Evolutionary conservation across 768 basidiomycete species (phyloP).

Genomic region (Cystofilobasidium bisporidii): DNA sequence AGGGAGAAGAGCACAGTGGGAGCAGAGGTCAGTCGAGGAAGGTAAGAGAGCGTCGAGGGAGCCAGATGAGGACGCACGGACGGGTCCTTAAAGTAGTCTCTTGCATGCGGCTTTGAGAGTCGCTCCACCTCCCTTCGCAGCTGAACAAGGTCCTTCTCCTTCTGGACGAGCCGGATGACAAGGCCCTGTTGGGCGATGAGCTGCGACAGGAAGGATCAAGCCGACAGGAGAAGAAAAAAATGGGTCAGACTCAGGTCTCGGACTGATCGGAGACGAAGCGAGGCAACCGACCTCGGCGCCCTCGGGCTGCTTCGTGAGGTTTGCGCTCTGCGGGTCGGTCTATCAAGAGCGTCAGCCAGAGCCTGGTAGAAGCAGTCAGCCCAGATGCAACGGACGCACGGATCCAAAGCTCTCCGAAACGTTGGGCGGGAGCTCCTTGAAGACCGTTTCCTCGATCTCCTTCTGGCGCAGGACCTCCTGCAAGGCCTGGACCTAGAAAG

Average conservation of each 20-base stretch:
- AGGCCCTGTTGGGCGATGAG: slow-evolving; percentile 46
- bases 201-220: background rate
- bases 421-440: slow-evolving; percentile 3
- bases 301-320: background rate
- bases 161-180: slow-evolving; percentile 67
- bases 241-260: too few species aligned
- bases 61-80: too few species aligned
- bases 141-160: slow-evolving; percentile 66
- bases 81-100: too few species aligned
- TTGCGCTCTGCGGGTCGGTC: background rate
- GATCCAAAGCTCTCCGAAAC: background rate
- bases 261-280: background rate
- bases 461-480: background rate
- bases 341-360: background rate
- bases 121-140: slow-evolving; percentile 42
- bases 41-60: too few species aligned
- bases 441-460: background rate
- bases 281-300: background rate
- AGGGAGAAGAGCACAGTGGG: background rate
- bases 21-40: too few species aligned
- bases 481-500: background rate
- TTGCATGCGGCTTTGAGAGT: slow-evolving; percentile 39
- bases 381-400: background rate
- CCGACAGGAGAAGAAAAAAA: background rate
- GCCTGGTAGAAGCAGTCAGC: too few species aligned